phyloP scores from a whole-genome alignment of 2,329 filamentous ascomycete genomes.

The Dothidotthia symphoricarpi region DNA sequence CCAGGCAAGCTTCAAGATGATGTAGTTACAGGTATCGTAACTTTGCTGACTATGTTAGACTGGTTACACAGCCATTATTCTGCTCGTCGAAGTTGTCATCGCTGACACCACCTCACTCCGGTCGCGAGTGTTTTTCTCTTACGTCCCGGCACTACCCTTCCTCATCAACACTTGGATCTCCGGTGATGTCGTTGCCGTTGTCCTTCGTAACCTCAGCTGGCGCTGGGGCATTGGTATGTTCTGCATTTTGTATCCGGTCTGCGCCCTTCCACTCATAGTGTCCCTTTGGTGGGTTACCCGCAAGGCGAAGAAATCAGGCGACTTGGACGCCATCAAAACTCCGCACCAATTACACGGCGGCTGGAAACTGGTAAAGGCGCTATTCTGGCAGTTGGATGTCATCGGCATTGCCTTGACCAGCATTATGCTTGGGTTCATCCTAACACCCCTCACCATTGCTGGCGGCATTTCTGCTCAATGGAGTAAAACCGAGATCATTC shows the following conservation, averaged over 20 bases:
- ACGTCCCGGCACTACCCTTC: constrained; percentile 43
- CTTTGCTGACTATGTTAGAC: constrained; percentile 3
- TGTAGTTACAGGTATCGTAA: not conserved
- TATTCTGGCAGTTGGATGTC: constrained; percentile 58
- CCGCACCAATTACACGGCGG: constrained; percentile 46
- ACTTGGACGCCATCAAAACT: constrained; percentile 47
- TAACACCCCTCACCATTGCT: constrained; percentile 56
- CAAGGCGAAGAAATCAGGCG: constrained; percentile 53
- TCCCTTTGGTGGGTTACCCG: constrained; percentile 53
- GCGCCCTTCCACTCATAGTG: constrained; percentile 55
- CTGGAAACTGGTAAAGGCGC: constrained; percentile 38
- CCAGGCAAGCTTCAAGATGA: constrained; percentile 43
- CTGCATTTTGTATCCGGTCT: constrained; percentile 57
- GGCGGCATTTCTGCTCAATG: constrained; percentile 50
- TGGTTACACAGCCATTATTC: constrained; percentile 61
- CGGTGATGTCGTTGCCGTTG: constrained; percentile 55
- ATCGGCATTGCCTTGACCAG: constrained; percentile 52
- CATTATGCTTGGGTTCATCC: constrained; percentile 49
- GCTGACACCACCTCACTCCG: constrained; percentile 64
- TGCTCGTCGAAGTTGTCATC: constrained; percentile 64
- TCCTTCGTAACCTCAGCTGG: constrained; percentile 55
- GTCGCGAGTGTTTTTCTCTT: constrained; percentile 63
- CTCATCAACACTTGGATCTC: constrained; percentile 62
- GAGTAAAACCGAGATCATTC: constrained; percentile 52
- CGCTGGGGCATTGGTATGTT: constrained; percentile 64